These are phyloP conservation scores for Akanthomyces lecanii DNA, from an alignment of 2,329 filamentous ascomycete genomes.

Conservation along the genomic window DNA sequence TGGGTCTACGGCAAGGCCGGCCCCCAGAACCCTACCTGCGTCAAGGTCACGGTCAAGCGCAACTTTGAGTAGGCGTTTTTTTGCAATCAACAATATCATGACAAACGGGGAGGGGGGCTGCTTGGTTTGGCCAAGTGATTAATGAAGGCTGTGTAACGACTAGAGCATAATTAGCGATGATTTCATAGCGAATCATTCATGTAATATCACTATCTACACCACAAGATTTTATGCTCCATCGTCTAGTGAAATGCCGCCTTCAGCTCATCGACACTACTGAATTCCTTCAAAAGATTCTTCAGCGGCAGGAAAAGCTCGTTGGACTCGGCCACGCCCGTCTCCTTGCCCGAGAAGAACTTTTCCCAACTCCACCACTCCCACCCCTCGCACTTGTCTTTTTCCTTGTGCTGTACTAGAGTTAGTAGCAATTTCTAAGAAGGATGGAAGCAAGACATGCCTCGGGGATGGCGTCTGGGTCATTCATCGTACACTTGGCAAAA, in stretches of 20 bases:
- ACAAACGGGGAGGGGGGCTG: neutral
- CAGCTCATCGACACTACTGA: conserved; percentile 21
- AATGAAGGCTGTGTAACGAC: conserved; percentile 5
- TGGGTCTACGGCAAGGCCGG: conserved; percentile 14
- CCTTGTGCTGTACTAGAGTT: conserved; percentile 30
- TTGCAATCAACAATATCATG: neutral
- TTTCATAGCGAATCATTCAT: neutral
- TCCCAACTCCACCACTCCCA: conserved; percentile 48
- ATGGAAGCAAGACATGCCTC: conserved; percentile 39
- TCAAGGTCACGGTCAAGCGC: conserved; percentile 15
- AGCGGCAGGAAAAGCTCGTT: conserved; percentile 32
- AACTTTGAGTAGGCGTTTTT: neutral
- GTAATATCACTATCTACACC: neutral
- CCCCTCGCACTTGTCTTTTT: conserved; percentile 47
- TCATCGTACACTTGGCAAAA: conserved; percentile 55
- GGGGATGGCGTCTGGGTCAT: conserved; percentile 45
- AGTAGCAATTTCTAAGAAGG: neutral
- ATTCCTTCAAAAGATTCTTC: conserved; percentile 28
- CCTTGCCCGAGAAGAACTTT: conserved; percentile 34
- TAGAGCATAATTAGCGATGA: conserved; percentile 7
- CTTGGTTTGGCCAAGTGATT: neutral
- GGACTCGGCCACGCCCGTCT: conserved; percentile 16
- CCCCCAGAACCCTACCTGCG: conserved; percentile 17
- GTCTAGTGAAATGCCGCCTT: conserved; percentile 3
- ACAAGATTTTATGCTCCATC: no score